These are phyloP conservation scores for Sporothrix pallida DNA, from an alignment of 2,329 filamentous ascomycete genomes.

Conservation along the genomic window DNA sequence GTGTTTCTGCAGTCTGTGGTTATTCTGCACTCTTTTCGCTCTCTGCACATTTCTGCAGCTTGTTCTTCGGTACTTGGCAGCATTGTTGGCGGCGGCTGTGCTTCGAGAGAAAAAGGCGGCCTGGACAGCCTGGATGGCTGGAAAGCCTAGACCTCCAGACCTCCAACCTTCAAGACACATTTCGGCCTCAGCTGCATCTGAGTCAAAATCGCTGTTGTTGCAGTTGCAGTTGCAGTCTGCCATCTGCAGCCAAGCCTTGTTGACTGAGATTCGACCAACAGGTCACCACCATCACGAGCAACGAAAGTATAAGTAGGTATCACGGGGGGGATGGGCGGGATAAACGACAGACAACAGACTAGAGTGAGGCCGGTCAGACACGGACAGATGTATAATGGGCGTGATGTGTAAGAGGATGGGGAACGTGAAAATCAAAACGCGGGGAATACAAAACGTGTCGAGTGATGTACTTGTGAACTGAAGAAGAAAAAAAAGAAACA, in stretches of 20 bases:
- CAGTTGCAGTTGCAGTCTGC: not conserved
- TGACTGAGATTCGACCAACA: not conserved
- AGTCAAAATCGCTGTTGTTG: too few species aligned
- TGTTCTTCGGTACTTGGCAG: not conserved
- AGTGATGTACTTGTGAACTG: not conserved
- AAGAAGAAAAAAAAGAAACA: not conserved
- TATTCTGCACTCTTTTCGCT: too few species aligned
- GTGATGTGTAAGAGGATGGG: not conserved
- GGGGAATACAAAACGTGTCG: not conserved
- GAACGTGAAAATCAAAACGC: not conserved
- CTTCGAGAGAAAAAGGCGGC: not conserved
- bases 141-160: constrained; percentile 2
- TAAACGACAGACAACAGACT: not conserved
- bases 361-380: too few species aligned
- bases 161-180: not conserved
- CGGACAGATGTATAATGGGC: too few species aligned
- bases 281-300: not conserved
- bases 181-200: too few species aligned
- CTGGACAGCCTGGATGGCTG: not conserved
- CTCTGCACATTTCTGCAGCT: too few species aligned
- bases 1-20: too few species aligned
- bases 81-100: not conserved
- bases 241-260: not conserved
- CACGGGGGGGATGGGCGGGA: not conserved
- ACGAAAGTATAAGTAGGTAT: not conserved